Percentiles rank a stretch among this genome's conserved stretches.
Evolutionary conservation across 164 flowering plant species (phyloP).

Genomic region (Tetracentron sinense): DNA sequence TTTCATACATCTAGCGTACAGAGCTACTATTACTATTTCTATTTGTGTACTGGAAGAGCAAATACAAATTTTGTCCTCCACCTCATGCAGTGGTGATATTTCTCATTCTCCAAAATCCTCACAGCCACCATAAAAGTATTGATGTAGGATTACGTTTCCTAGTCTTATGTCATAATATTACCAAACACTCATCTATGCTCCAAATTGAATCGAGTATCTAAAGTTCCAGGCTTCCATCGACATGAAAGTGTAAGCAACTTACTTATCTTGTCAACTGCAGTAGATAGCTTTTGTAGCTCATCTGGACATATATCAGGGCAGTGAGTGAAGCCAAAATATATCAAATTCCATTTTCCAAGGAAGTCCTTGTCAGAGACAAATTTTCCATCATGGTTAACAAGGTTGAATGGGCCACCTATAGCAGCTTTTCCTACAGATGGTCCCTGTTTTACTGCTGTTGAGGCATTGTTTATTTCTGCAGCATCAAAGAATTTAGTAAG

Average conservation of each 20-base stretch:
- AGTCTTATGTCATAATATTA: neutral
- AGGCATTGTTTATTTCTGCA: conserved; percentile 59
- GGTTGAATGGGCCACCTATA: conserved; percentile 92
- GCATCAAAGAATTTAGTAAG: neutral
- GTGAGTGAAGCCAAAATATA: conserved; percentile 95
- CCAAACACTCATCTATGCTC: no score
- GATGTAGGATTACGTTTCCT: neutral
- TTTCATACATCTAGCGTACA: no score
- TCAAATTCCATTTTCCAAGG: conserved; percentile 73
- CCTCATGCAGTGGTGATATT: neutral
- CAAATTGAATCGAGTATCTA: no score
- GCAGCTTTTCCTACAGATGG: conserved; percentile 89
- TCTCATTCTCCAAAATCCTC: neutral
- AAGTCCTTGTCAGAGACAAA: conserved; percentile 71
- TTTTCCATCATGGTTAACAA: conserved; percentile 79
- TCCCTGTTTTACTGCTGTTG: conserved; percentile 67
- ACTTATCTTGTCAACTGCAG: conserved; percentile 92
- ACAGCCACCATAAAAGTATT: neutral
- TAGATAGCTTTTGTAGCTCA: conserved; percentile 78
- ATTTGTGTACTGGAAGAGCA: no score
- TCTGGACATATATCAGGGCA: conserved; percentile 99
- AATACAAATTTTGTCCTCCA: no score
- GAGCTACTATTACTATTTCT: no score
- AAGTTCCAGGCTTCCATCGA: neutral
- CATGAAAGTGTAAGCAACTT: conserved; percentile 29